These are phyloP conservation scores for Rhodotorula sp. DNA, from an alignment of 1,284 basidiomycete species.

Conservation along the genomic window DNA sequence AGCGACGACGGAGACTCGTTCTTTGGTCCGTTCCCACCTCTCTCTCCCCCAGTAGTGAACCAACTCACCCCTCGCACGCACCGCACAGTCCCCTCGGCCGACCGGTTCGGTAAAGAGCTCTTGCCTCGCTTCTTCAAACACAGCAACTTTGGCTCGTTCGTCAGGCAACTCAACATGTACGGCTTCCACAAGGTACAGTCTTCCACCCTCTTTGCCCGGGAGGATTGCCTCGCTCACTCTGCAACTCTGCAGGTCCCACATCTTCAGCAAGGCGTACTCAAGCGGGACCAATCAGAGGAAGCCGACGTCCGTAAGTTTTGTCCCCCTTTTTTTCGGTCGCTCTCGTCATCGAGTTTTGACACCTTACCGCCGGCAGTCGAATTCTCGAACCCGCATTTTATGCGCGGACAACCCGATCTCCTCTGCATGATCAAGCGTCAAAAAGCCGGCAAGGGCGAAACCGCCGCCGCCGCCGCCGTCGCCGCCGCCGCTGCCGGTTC, in stretches of 20 bases:
- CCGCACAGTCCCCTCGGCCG: conserved; percentile 81
- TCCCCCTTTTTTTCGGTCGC: neutral
- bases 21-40: conserved; percentile 70
- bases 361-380: conserved; percentile 48
- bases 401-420: conserved; percentile 83
- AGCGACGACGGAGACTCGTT: conserved; percentile 85
- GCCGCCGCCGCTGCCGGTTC: neutral
- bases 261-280: conserved; percentile 88
- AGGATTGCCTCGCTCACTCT: neutral
- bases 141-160: conserved; percentile 89
- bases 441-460: conserved; percentile 51
- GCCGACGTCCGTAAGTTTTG: conserved; percentile 75
- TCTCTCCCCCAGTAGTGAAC: too few species aligned
- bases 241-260: conserved; percentile 69
- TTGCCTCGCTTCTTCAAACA: conserved; percentile 96
- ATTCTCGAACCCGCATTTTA: conserved; percentile 87
- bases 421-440: conserved; percentile 85
- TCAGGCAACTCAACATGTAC: conserved; percentile 97
- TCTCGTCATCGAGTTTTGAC: neutral
- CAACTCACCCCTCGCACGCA: too few species aligned
- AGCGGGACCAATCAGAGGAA: conserved; percentile 62
- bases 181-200: conserved; percentile 62
- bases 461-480: conserved; percentile 30
- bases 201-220: neutral
- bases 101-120: conserved; percentile 85